Evolutionary conservation across 2,329 filamentous ascomycete species (phyloP).

Genomic region (Cytospora paraplurivora): DNA sequence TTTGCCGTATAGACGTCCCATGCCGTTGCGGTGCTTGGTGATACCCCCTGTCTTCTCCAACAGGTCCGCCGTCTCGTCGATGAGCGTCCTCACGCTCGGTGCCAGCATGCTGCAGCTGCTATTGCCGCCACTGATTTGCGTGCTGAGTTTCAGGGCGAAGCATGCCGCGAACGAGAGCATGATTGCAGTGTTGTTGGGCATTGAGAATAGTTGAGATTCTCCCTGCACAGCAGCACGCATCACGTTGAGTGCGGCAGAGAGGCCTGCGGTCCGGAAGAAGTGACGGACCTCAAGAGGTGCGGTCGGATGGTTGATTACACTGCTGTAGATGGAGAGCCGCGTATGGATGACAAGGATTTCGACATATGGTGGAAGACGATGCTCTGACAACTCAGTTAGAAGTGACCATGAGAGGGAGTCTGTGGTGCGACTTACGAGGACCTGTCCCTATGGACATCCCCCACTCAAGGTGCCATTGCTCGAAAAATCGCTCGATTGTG

Average conservation of each 20-base stretch:
- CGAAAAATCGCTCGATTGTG: constrained; percentile 66
- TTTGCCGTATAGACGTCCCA: constrained; percentile 56
- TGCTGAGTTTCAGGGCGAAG: constrained; percentile 66
- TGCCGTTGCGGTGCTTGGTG: constrained; percentile 66
- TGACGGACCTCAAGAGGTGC: constrained; percentile 70
- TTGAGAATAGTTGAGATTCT: constrained; percentile 68
- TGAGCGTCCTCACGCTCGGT: constrained; percentile 63
- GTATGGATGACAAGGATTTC: constrained; percentile 75
- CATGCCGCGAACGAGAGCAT: constrained; percentile 78
- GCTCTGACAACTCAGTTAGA: constrained; percentile 41
- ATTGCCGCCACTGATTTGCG: constrained; percentile 54
- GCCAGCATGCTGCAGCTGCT: constrained; percentile 43
- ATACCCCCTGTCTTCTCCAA: constrained; percentile 68
- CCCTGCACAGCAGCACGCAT: constrained; percentile 74
- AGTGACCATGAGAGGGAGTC: no score
- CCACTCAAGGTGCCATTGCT: constrained; percentile 67
- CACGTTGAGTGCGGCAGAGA: constrained; percentile 74
- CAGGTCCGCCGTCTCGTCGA: constrained; percentile 69
- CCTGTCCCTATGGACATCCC: constrained; percentile 57
- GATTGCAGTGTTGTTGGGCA: constrained; percentile 78
- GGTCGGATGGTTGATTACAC: constrained; percentile 73
- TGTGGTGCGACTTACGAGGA: constrained; percentile 43
- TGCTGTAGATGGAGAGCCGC: constrained; percentile 72
- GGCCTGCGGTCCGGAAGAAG: constrained; percentile 71
- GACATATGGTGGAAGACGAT: constrained; percentile 68